Percentiles rank a stretch among this genome's conserved stretches.
Conservation (phyloP, 306 rosid genomes). For the Argentina anserina region DNA sequence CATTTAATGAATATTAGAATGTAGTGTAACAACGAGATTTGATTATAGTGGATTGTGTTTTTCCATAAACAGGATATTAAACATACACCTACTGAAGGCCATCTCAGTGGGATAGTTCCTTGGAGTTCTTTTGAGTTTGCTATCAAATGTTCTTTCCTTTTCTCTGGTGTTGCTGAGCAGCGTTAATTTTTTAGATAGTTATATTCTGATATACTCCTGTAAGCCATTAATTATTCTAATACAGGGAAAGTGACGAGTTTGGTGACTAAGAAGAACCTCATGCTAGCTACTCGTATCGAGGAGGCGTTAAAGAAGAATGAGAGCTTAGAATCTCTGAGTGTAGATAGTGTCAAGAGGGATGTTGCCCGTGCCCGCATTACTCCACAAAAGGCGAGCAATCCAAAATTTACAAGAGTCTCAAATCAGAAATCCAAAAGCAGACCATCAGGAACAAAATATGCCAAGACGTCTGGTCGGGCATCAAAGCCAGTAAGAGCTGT, state of each 20-base stretch:
- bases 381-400: conserved; percentile 48
- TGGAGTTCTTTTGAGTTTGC: not conserved
- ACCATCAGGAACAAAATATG: conserved; percentile 25
- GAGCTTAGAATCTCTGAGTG: conserved; percentile 77
- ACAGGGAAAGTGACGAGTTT: conserved; percentile 96
- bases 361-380: conserved; percentile 53
- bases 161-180: not conserved
- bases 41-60: no score
- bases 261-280: conserved; percentile 59
- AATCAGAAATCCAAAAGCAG: conserved; percentile 31
- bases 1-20: not conserved
- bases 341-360: conserved; percentile 62
- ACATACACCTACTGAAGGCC: no score
- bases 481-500: conserved; percentile 18
- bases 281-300: conserved; percentile 71
- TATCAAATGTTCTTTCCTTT: not conserved
- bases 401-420: conserved; percentile 38
- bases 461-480: conserved; percentile 30
- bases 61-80: no score
- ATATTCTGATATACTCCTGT: not conserved
- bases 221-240: conserved; percentile 13
- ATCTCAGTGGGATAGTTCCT: not conserved
- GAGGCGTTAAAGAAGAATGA: conserved; percentile 90
- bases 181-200: not conserved
- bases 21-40: not conserved